Base-by-base conservation (phyloP, 495 filamentous ascomycete genomes). In the Penicillium atrosanguineum region DNA sequence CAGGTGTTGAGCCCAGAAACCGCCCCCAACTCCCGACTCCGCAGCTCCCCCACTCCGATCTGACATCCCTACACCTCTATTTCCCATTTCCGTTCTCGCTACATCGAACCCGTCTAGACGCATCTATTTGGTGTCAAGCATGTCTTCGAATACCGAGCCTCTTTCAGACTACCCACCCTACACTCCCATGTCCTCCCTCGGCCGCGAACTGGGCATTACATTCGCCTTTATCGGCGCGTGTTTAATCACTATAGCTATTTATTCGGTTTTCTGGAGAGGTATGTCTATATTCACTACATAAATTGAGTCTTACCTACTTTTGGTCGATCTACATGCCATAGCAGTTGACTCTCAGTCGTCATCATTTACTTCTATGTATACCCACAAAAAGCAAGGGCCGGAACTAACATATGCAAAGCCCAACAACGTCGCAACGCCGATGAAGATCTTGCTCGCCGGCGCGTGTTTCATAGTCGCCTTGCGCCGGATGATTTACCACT, bases 141-240 rank as follows among this genome's bases (percentile, higher is more conserved):
- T 23, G 23, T 23, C 23, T 23, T 23, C 23, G 23, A 23, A 23
- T 15, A 19, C 16, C 7, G 38, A 20, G 29, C 23, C 16, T 9
- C 1, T 46, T 50, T 14, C 31, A 12, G 14, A 44, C 37, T 67
- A 63, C 46, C 69, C 67, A 9, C 67, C 68, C 2, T 61, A 62
- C 44, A 69, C 61, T 0, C 69, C 68, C 18, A 58, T 62, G 48
- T 54, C 57, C 36, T 71, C 67, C 14, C 61, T 75, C 34, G 55
- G 59, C 28, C 66, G 67, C 29, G 76, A 78, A 53, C 59, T 78
- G 3, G 76, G 75, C 28, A 67, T 75, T 25, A 65, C 76, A 46
- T 69, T 76, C 52, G 76, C 64, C 28, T 76, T 79, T 50, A 54
- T 74, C 5, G 55, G 53, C 26, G 65, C 68, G 1, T 76, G 66